A percentile compares a stretch with the other conserved stretches of the same genome.
phyloP scores from a whole-genome alignment of 2,329 filamentous ascomycete species.

The Fusarium sp. region DNA sequence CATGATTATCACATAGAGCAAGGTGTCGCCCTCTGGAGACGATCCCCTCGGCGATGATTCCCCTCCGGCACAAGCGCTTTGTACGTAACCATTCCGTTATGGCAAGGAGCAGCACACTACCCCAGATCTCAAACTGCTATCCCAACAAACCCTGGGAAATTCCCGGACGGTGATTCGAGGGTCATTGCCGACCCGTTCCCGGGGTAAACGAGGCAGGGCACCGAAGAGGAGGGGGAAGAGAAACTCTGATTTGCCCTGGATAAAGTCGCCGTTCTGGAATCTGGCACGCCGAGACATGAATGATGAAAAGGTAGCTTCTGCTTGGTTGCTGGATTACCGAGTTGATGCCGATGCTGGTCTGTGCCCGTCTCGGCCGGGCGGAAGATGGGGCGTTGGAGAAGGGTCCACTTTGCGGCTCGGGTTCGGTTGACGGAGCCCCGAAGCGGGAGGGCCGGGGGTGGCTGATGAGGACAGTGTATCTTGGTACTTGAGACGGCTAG shows the following conservation, averaged over 20 bases:
- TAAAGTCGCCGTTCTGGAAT: conserved; percentile 20
- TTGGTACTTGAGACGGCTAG: not conserved
- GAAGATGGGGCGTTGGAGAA: conserved; percentile 43
- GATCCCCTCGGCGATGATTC: conserved; percentile 2
- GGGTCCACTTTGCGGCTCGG: conserved; percentile 33
- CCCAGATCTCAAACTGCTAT: conserved; percentile 26
- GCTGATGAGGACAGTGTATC: conserved; percentile 17
- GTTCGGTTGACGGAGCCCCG: conserved; percentile 31
- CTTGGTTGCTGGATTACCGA: conserved; percentile 42
- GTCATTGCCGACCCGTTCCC: conserved; percentile 41
- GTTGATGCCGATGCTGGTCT: conserved; percentile 47
- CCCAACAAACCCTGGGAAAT: not conserved
- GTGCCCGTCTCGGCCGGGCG: conserved; percentile 48
- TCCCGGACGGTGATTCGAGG: conserved; percentile 36
- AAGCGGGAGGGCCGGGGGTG: conserved; percentile 33
- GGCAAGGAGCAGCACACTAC: conserved; percentile 13
- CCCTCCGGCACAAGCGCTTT: not conserved
- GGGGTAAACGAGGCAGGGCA: conserved; percentile 30
- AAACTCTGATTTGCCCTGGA: not conserved
- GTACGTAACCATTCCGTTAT: not conserved
- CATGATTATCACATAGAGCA: no score
- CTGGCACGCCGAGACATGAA: not conserved
- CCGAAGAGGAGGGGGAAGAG: not conserved
- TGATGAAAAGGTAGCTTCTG: conserved; percentile 5
- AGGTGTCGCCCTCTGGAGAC: no score